phyloP scores from a whole-genome alignment of 371 early-diverging fungal genomes.

The Mortierella sp. region DNA sequence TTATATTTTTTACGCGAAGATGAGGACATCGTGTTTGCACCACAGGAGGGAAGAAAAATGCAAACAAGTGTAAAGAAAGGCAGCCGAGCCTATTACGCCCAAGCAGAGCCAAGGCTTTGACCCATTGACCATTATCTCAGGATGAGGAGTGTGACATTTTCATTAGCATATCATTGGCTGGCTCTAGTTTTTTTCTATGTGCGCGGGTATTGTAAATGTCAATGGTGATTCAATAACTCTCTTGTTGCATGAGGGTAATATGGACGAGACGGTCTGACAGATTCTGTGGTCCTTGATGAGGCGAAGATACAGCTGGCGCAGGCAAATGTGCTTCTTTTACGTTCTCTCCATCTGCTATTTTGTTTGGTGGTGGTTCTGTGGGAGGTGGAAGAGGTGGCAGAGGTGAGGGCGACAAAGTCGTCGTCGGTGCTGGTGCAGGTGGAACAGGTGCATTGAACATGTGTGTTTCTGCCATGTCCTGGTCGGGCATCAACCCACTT shows the following conservation, averaged over 20 bases:
- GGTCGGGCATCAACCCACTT: not conserved
- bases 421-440: not conserved
- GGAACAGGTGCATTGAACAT: conserved; percentile 4
- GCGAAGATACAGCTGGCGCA: not conserved
- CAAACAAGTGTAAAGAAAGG: not conserved
- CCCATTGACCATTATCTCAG: not conserved
- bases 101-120: not conserved
- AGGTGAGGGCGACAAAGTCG: not conserved
- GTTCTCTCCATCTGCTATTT: not conserved
- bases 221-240: not conserved
- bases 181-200: not conserved
- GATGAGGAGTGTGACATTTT: too few relatives aligned
- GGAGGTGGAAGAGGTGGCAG: not conserved
- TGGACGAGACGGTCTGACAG: not conserved
- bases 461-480: not conserved
- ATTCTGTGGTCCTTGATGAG: not conserved
- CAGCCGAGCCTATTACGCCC: not conserved
- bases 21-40: not conserved
- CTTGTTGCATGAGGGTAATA: not conserved
- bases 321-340: not conserved
- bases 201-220: not conserved
- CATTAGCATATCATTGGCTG: not conserved
- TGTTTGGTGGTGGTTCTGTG: conserved; percentile 13
- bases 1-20: not conserved
- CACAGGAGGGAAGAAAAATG: not conserved